Conservation (phyloP, 2,329 filamentous ascomycete species). For the Aspergillus nomiae region DNA sequence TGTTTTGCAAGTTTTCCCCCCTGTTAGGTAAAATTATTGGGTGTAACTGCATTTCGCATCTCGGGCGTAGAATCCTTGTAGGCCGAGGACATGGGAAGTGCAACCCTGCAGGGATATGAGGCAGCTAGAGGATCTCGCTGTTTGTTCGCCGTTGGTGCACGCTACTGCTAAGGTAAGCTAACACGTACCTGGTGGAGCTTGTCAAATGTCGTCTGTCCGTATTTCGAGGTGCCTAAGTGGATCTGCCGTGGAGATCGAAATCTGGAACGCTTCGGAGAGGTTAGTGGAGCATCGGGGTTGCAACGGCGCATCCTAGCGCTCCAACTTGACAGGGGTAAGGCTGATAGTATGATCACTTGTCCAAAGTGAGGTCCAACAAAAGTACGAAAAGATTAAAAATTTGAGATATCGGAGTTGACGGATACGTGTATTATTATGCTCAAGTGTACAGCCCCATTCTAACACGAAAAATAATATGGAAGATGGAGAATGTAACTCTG, state of each 20-base stretch:
- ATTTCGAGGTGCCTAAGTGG: not conserved
- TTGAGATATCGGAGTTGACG: not conserved
- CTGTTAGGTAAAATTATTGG: not conserved
- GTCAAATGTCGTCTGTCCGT: not conserved
- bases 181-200: not conserved
- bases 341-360: not conserved
- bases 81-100: not conserved
- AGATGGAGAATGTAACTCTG: not conserved
- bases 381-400: not conserved
- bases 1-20: not conserved
- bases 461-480: not conserved
- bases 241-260: not conserved
- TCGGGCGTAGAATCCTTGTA: not conserved
- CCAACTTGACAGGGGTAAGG: not conserved
- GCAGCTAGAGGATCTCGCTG: not conserved
- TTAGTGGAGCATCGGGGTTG: not conserved
- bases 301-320: not conserved
- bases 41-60: not conserved
- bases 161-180: not conserved
- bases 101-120: not conserved
- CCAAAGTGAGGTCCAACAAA: not conserved
- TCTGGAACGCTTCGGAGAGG: not conserved
- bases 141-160: not conserved
- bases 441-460: not conserved
- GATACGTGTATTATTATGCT: not conserved